Base-by-base conservation (phyloP, 164 flowering plant genomes). In the Liriodendron chinense region DNA sequence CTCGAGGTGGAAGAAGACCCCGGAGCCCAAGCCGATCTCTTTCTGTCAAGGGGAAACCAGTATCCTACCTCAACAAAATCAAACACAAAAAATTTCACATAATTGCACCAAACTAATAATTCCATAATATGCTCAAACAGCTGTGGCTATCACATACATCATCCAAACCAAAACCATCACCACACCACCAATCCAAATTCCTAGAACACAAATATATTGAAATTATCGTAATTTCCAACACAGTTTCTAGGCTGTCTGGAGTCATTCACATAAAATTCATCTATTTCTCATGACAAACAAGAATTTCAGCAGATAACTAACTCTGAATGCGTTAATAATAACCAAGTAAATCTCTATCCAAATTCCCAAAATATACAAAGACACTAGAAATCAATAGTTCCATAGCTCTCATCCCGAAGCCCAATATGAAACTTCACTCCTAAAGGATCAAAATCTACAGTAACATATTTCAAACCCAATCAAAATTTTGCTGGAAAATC, bases 11-110 rank as follows among this genome's bases (percentile, higher is more conserved):
- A 53, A 96, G 94, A 72, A 96, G 94, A 62, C 99, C 99, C 18
- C 99, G 97, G 24, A 96, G 94, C 61, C 99, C 99, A n/a, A 94
- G 89, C 26, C 98, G 84, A 80, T 96, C 96, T 83, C 99, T 89
- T 82, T 96, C 98, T 18, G 98, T 91, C 82, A 89, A 79, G 69
- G 98, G 98, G 77, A 96, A 96, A 53, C 92, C 99, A 75, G 99
- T 96, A 70, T 96, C 99, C 99, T 96, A 87, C 76, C 76, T 74
- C 72, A 34, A 73, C 69, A 78, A 83, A 75, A 48, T 34, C 63
- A 73, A 70, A 72, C 59, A 22, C 12, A n/a, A 21, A n/a, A 21
- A 64, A 34, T 72, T 24, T 25, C 43, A 23, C 13, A 59, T 24
- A 14, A 8, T 18, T 62, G 67, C 16, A 23, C 9, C 23, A 28